These are phyloP conservation scores for Populus tomentosa DNA, from an alignment of 441 rosid genomes.

Conservation along the genomic window DNA sequence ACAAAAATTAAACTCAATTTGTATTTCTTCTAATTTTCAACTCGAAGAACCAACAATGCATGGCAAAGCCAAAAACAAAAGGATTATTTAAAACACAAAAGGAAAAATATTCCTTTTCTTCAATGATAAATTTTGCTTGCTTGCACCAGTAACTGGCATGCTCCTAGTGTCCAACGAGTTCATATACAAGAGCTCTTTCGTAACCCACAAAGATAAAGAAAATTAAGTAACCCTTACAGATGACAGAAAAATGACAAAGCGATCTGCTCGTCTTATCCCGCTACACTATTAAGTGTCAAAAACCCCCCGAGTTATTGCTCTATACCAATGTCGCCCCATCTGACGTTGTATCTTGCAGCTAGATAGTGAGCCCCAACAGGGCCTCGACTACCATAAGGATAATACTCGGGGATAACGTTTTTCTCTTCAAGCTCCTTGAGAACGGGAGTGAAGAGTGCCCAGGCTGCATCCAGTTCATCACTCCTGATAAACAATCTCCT, in stretches of 20 bases:
- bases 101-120: not conserved
- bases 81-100: too few species aligned
- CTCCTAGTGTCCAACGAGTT: not conserved
- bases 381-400: conserved; percentile 92
- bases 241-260: not conserved
- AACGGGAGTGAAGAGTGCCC: conserved; percentile 75
- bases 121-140: not conserved
- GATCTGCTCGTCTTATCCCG: not conserved
- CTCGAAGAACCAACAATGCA: not conserved
- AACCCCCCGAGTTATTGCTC: conserved; percentile 1
- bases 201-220: not conserved
- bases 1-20: not conserved
- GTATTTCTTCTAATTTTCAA: not conserved
- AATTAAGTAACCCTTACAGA: not conserved
- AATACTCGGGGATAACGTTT: conserved; percentile 60
- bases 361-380: conserved; percentile 97
- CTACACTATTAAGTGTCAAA: not conserved
- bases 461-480: conserved; percentile 63
- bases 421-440: conserved; percentile 76
- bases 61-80: not conserved
- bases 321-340: conserved; percentile 77
- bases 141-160: not conserved
- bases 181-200: not conserved
- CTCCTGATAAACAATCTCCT: conserved; percentile 43
- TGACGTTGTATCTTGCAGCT: conserved; percentile 85